Conservation (phyloP, 306 rosid species). For the Betula pendula region DNA sequence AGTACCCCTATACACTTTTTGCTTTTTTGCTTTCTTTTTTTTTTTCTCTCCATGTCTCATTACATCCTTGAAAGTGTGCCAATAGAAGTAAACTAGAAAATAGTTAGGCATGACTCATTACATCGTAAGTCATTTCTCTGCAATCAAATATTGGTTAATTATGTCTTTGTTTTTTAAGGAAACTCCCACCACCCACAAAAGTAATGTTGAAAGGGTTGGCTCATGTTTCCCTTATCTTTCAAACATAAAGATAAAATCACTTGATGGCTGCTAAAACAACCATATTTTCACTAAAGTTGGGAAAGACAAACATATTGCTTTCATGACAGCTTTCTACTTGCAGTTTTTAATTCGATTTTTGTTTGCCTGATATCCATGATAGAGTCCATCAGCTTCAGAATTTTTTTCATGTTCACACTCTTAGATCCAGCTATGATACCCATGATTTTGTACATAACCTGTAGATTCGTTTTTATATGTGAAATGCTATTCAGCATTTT, state of each 20-base stretch:
- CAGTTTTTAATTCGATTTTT: not conserved
- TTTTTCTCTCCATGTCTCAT: too few relatives aligned
- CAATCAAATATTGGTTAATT: not conserved
- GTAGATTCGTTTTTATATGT: not conserved
- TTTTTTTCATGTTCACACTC: not conserved
- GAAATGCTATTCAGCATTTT: too few relatives aligned
- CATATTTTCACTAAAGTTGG: not conserved
- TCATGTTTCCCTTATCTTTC: not conserved
- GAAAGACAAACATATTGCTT: slow-evolving; percentile 29
- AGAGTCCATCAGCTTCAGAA: not conserved
- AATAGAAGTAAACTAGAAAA: not conserved
- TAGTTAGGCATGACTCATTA: not conserved
- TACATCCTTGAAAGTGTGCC: too few relatives aligned
- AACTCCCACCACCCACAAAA: not conserved
- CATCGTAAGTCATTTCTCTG: not conserved
- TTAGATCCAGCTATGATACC: not conserved
- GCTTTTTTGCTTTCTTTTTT: too few relatives aligned
- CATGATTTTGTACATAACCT: not conserved
- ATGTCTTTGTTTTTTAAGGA: not conserved
- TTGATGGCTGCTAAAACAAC: not conserved
- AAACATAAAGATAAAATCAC: slow-evolving; percentile 11
- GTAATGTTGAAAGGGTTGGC: not conserved
- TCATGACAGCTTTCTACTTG: slow-evolving; percentile 21
- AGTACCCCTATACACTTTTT: too few relatives aligned
- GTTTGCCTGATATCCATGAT: not conserved